Conservation (phyloP, 2,329 filamentous ascomycete species). For the Epichloe gansuensis region DNA sequence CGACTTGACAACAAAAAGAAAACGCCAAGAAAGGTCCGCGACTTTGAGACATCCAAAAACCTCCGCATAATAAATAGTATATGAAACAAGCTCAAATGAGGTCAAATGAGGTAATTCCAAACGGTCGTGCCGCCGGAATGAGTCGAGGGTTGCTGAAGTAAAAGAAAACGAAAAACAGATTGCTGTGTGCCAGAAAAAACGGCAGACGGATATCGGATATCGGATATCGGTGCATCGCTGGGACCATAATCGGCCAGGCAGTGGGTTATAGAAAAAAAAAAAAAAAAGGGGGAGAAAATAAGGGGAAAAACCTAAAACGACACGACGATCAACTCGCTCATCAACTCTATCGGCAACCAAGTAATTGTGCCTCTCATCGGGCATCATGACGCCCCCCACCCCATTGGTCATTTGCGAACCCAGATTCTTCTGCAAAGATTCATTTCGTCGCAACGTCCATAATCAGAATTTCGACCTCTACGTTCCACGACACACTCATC, state of each 20-base stretch:
- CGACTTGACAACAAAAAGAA: neutral
- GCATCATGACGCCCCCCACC: neutral
- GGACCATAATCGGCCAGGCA: neutral
- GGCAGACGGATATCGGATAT: slow-evolving; percentile 5
- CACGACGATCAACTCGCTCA: neutral
- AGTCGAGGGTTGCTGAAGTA: neutral
- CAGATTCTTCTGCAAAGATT: neutral
- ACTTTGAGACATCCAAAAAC: slow-evolving; percentile 1
- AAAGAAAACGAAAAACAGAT: neutral
- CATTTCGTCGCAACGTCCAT: neutral
- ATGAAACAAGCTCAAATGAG: neutral
- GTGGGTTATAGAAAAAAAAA: neutral
- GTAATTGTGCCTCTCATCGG: neutral
- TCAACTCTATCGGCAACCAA: neutral
- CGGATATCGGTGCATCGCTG: slow-evolving; percentile 1
- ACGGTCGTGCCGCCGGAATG: neutral
- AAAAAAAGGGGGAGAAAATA: neutral
- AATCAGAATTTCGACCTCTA: neutral
- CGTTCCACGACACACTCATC: slow-evolving; percentile 19
- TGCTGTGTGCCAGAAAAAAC: neutral
- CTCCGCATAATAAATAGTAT: neutral
- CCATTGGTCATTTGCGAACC: neutral
- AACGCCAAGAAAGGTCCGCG: slow-evolving; percentile 3
- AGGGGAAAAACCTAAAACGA: neutral
- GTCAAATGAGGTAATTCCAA: neutral